Base-by-base conservation (phyloP, 2,329 filamentous ascomycete genomes). In the Fusarium cyanostomum region DNA sequence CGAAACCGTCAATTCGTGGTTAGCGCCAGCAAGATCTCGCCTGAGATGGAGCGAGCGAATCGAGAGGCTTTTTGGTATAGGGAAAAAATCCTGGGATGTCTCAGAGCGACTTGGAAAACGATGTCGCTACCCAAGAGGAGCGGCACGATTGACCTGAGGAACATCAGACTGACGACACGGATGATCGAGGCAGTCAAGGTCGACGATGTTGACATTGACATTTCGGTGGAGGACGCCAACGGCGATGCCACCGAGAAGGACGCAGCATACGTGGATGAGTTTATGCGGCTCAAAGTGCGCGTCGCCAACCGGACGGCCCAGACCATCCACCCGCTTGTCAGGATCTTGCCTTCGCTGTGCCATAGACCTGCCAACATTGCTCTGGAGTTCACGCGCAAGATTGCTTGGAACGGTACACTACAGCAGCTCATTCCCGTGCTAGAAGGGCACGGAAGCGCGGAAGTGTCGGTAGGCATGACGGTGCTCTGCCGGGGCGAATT, bases 1-100 rank as follows among this genome's bases (percentile, higher is more conserved):
- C 88, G 90, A n/a, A 90, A 92, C 72, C 86, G 93, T n/a, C 94
- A 97, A 72, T 97, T 96, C 70, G 92, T 97, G 27, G 92, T 97
- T 38, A 95, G 91, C 75, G 86, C 89, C 13, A 89, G 87, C 72
- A 91, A 91, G 69, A 86, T 94, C 53, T 89, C 90, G 0, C 91
- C 92, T 0, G 92, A 95, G 64, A 86, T 85, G 38, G 94, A 97
- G 77, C 86, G 91, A 30, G 85, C 88, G 11, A 90, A 84, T 59
- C 84, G 94, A 48, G 92, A 97, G 77, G 87, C 89, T 1, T 97
- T 97, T 74, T 97, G 94, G 94, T 97, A 92, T 75, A 87, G 93
- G 13, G 91, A 96, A 74, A 88, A 87, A 71, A 84, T 97, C 2
- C 83, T 97, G 4, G 88, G 90, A 58, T 81, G 82, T 37, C 78